These are phyloP conservation scores for Diaporthe sp. DNA, from an alignment of 2,329 filamentous ascomycete genomes.

Conservation along the genomic window DNA sequence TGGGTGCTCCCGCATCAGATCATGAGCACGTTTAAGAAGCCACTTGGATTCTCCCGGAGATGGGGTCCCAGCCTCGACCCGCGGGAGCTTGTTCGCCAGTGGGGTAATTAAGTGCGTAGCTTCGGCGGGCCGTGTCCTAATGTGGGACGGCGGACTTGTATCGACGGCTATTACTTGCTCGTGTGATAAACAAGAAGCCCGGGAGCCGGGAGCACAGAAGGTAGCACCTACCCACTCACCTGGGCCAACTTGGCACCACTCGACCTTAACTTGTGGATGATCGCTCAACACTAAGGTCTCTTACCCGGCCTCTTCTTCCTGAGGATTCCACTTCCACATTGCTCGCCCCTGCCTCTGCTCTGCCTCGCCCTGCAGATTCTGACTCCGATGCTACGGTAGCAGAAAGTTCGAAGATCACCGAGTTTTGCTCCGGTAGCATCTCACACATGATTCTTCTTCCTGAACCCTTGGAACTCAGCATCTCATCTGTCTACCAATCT, in stretches of 20 bases:
- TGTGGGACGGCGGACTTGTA: slow-evolving; percentile 17
- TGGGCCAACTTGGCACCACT: slow-evolving; percentile 2
- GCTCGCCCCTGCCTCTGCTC: background rate
- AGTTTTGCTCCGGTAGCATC: slow-evolving; percentile 18
- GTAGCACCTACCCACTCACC: slow-evolving; percentile 25
- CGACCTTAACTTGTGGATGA: slow-evolving; percentile 5
- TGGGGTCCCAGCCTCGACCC: background rate
- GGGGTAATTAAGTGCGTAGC: slow-evolving; percentile 11
- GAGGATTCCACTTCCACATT: background rate
- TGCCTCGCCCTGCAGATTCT: background rate
- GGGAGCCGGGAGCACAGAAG: slow-evolving; percentile 23
- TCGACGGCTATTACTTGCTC: slow-evolving; percentile 31
- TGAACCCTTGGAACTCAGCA: background rate
- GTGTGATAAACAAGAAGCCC: slow-evolving; percentile 18
- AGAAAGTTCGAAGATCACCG: background rate
- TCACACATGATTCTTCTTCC: background rate
- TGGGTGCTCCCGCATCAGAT: slow-evolving; percentile 16
- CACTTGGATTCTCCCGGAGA: slow-evolving; percentile 24
- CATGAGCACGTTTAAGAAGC: slow-evolving; percentile 31
- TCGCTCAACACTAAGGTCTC: background rate
- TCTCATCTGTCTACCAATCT: background rate
- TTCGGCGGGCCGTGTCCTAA: slow-evolving; percentile 3
- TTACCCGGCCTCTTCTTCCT: background rate
- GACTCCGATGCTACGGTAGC: slow-evolving; percentile 17
- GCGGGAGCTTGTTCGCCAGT: slow-evolving; percentile 19